Conservation (phyloP, 1,284 basidiomycete genomes). For the Melampsora americana region DNA sequence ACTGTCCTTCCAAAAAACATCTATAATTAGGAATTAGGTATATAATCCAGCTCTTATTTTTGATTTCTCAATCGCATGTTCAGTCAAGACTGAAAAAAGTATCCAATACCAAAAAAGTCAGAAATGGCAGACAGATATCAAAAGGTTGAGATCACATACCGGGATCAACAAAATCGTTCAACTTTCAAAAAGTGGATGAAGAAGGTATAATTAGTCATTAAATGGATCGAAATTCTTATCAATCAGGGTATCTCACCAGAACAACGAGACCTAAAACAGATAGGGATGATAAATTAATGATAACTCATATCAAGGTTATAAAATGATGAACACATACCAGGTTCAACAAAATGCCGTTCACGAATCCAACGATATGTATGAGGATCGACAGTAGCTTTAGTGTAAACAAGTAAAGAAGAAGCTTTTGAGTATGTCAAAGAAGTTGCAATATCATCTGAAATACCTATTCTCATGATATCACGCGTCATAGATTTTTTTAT, state of each 20-base stretch:
- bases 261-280: constrained; percentile 20
- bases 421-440: constrained; percentile 38
- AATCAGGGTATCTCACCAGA: constrained; percentile 2
- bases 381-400: constrained; percentile 32
- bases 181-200: neutral
- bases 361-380: constrained; percentile 32
- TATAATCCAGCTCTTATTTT: constrained; percentile 31
- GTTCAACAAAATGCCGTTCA: constrained; percentile 25
- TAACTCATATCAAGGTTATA: neutral
- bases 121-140: neutral
- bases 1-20: too few species aligned
- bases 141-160: constrained; percentile 6
- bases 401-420: constrained; percentile 31
- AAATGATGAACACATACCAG: constrained; percentile 4
- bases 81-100: constrained; percentile 22
- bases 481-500: neutral
- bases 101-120: neutral
- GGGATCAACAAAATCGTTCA: constrained; percentile 41
- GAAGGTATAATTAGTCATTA: neutral
- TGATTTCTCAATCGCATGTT: constrained; percentile 41
- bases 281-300: neutral
- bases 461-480: constrained; percentile 5
- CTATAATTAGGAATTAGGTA: neutral
- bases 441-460: constrained; percentile 30
- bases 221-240: neutral